Base-by-base conservation (phyloP, 257 asterid species). In the Solanum pimpinellifolium region DNA sequence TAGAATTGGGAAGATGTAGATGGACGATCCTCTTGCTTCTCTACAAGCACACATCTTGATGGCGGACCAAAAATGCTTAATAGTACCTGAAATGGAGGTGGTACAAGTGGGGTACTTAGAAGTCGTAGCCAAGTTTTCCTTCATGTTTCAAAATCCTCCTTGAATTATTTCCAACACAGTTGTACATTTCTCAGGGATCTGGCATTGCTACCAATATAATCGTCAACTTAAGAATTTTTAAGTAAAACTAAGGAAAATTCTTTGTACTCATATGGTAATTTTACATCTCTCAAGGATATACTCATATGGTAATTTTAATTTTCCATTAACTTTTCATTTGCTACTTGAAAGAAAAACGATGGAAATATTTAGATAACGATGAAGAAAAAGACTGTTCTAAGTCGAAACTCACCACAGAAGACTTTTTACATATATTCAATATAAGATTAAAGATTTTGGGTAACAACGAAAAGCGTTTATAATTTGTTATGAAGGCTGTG, bases 11-110 rank as follows among this genome's bases (percentile, higher is more conserved):
- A 96, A 8, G 98, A 93, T 66, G 97, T 94, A 18, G 99, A 96
- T 20, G 99, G 99, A 74, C 98, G 94, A 81, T 95, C 96, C 56
- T 95, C 99, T 92, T 94, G 99, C 92, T 95, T 96, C 94, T 95
- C 99, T 73, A 96, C 91, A 9, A 95, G 93, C 88, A 96, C 93
- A 33, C 98, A 95, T 90, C 97, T 93, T 23, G 99, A 95, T 12
- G 99, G 99, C n/a, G 99, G 99, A 83, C 99, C 99, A 70, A 95
- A 94, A 93, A 97, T 90, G 94, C 99, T 97, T 88, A 95, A 85
- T 56, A 97, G 85, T 42, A 97, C 99, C 99, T 97, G 93, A 91
- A 83, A 72, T 46, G 46, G 44, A 88, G 25, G 66, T 59, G 66
- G 66, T 59, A 29, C 87, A 52, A 52, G 76, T 49, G 46, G 69